These are phyloP conservation scores for Cladophialophora psammophila DNA, from an alignment of 2,329 filamentous ascomycete species.

Conservation along the genomic window DNA sequence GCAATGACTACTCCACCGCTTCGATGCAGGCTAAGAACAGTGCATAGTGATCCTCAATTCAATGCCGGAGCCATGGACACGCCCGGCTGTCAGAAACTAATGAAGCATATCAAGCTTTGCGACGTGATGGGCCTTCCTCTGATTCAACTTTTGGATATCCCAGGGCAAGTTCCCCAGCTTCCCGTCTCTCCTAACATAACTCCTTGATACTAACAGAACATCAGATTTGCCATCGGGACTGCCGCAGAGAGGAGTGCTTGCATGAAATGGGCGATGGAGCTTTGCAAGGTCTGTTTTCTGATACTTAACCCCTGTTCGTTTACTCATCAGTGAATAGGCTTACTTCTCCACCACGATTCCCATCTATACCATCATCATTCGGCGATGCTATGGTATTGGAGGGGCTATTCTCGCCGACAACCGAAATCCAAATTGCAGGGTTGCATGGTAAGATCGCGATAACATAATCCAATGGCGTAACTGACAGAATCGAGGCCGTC, in stretches of 20 bases:
- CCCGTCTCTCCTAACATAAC: neutral
- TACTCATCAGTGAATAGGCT: conserved; percentile 41
- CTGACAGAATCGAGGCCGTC: conserved; percentile 57
- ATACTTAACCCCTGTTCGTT: neutral
- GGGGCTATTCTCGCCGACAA: conserved; percentile 70
- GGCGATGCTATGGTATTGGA: conserved; percentile 68
- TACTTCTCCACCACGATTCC: conserved; percentile 70
- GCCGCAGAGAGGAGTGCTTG: conserved; percentile 66
- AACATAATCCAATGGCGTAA: neutral
- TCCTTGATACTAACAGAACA: neutral
- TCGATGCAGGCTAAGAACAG: neutral
- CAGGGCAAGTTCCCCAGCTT: conserved; percentile 47
- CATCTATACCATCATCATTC: conserved; percentile 68
- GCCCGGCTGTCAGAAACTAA: conserved; percentile 67
- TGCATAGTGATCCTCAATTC: conserved; percentile 62
- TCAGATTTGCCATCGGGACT: conserved; percentile 66
- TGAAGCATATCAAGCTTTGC: conserved; percentile 66
- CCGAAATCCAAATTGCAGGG: conserved; percentile 65
- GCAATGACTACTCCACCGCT: neutral
- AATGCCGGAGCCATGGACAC: conserved; percentile 67
- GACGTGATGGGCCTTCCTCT: conserved; percentile 71
- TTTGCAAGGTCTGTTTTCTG: conserved; percentile 53
- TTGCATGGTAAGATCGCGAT: conserved; percentile 53
- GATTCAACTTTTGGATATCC: conserved; percentile 69
- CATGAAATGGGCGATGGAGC: conserved; percentile 69